Conservation (phyloP, 2,329 filamentous ascomycete genomes). For the Botrytis paeoniae region DNA sequence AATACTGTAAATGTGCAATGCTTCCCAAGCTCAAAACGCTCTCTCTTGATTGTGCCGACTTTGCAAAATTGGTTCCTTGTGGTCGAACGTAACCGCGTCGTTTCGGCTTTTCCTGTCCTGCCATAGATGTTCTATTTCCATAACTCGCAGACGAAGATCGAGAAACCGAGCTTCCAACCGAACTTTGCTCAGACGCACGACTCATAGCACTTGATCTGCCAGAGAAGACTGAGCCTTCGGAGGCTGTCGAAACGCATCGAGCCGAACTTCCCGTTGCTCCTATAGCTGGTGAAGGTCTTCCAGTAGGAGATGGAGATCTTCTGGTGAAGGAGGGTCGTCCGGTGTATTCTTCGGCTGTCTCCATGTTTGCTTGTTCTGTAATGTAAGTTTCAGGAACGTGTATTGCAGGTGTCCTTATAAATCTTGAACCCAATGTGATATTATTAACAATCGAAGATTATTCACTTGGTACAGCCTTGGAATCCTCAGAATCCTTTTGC, state of each 20-base stretch:
- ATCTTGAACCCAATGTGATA: not conserved
- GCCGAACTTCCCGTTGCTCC: slow-evolving; percentile 57
- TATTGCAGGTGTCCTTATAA: not conserved
- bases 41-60: slow-evolving; percentile 84
- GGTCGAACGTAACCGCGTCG: slow-evolving; percentile 39
- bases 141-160: slow-evolving; percentile 62
- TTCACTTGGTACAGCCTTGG: not conserved
- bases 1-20: slow-evolving; percentile 96
- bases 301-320: slow-evolving; percentile 62
- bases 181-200: slow-evolving; percentile 53
- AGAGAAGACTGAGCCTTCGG: slow-evolving; percentile 49
- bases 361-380: slow-evolving; percentile 40
- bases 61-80: slow-evolving; percentile 64
- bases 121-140: slow-evolving; percentile 47
- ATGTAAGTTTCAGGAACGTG: not conserved
- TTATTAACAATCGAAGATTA: not conserved
- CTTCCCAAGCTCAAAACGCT: slow-evolving; percentile 95
- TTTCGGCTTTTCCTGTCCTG: slow-evolving; percentile 40
- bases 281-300: slow-evolving; percentile 60
- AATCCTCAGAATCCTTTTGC: not conserved
- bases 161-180: slow-evolving; percentile 50
- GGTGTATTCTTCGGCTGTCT: slow-evolving; percentile 34
- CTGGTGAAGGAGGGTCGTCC: slow-evolving; percentile 34
- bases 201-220: slow-evolving; percentile 40
- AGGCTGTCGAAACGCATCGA: slow-evolving; percentile 61